These are phyloP conservation scores for Stenocarpella maydis DNA, from an alignment of 2,329 filamentous ascomycete genomes.

Conservation along the genomic window DNA sequence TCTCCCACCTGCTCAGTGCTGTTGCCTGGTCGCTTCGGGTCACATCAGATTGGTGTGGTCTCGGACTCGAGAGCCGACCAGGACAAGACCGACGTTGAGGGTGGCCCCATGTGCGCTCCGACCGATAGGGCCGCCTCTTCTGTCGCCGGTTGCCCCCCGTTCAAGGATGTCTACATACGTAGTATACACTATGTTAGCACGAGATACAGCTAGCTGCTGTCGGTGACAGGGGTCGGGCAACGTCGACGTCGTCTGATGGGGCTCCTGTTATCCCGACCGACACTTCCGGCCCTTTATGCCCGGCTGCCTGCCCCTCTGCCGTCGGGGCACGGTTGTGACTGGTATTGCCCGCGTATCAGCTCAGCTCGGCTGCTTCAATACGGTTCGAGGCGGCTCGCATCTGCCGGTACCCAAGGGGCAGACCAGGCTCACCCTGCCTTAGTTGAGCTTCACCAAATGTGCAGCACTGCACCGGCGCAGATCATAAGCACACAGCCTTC, in stretches of 20 bases:
- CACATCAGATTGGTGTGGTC: slow-evolving; percentile 14
- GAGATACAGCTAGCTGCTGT: slow-evolving; percentile 9
- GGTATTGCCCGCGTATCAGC: slow-evolving; percentile 25
- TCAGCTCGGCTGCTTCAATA: slow-evolving; percentile 23
- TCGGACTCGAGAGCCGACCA: slow-evolving; percentile 21
- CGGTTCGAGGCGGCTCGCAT: slow-evolving; percentile 26
- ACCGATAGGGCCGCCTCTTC: background rate
- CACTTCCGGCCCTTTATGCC: slow-evolving; percentile 25
- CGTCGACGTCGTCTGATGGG: slow-evolving; percentile 23
- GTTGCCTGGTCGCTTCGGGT: slow-evolving; percentile 17
- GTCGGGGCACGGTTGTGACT: slow-evolving; percentile 18
- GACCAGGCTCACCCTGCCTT: slow-evolving; percentile 20
- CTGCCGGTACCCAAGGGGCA: slow-evolving; percentile 20
- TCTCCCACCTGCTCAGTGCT: slow-evolving; percentile 1
- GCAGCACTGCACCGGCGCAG: slow-evolving; percentile 18
- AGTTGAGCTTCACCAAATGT: slow-evolving; percentile 25
- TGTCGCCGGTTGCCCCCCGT: background rate
- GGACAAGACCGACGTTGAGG: slow-evolving; percentile 11
- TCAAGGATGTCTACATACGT: background rate
- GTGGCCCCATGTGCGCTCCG: background rate
- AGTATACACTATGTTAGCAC: background rate
- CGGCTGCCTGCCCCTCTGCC: slow-evolving; percentile 15
- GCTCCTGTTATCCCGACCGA: slow-evolving; percentile 23
- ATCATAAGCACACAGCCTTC: slow-evolving; percentile 24
- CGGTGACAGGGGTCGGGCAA: slow-evolving; percentile 20